These are phyloP conservation scores for Tolypocladium amazonense DNA, from an alignment of 2,329 filamentous ascomycete species.

Conservation along the genomic window DNA sequence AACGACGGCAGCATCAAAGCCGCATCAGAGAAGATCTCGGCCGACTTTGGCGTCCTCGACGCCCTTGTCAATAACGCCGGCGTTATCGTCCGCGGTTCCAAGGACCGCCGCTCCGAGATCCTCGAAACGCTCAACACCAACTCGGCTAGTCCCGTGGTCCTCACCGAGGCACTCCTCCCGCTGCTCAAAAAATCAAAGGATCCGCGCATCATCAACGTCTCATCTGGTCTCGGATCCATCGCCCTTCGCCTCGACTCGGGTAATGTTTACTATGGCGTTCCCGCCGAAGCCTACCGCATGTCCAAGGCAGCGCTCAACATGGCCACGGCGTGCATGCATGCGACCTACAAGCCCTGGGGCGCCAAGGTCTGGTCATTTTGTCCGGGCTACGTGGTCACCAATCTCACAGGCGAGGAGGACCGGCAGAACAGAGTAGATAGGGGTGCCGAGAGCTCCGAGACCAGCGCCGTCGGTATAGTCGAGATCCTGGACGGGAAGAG, in stretches of 20 bases:
- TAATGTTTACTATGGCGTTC: background rate
- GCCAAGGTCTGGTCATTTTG: slow-evolving; percentile 21
- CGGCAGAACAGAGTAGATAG: slow-evolving; percentile 1
- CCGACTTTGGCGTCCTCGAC: slow-evolving; percentile 38
- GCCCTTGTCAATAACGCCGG: slow-evolving; percentile 52
- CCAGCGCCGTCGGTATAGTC: slow-evolving; percentile 1
- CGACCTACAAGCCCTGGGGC: slow-evolving; percentile 14
- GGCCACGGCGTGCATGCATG: slow-evolving; percentile 17
- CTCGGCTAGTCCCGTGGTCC: slow-evolving; percentile 15
- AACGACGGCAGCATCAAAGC: slow-evolving; percentile 45
- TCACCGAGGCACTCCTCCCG: slow-evolving; percentile 19
- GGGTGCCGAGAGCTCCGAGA: background rate
- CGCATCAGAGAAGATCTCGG: slow-evolving; percentile 38
- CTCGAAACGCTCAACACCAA: slow-evolving; percentile 33
- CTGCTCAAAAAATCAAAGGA: slow-evolving; percentile 17
- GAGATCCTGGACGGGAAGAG: slow-evolving; percentile 6
- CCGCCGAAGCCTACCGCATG: slow-evolving; percentile 15
- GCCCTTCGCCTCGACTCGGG: slow-evolving; percentile 7
- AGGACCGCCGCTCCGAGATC: slow-evolving; percentile 9
- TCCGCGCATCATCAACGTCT: slow-evolving; percentile 21
- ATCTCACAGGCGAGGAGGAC: slow-evolving; percentile 13
- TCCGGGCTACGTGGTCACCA: slow-evolving; percentile 21
- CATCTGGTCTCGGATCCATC: slow-evolving; percentile 21
- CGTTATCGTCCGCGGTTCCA: slow-evolving; percentile 37
- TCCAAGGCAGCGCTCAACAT: slow-evolving; percentile 27